These are phyloP conservation scores for Bombardia bombarda DNA, from an alignment of 495 filamentous ascomycete genomes.

Conservation along the genomic window DNA sequence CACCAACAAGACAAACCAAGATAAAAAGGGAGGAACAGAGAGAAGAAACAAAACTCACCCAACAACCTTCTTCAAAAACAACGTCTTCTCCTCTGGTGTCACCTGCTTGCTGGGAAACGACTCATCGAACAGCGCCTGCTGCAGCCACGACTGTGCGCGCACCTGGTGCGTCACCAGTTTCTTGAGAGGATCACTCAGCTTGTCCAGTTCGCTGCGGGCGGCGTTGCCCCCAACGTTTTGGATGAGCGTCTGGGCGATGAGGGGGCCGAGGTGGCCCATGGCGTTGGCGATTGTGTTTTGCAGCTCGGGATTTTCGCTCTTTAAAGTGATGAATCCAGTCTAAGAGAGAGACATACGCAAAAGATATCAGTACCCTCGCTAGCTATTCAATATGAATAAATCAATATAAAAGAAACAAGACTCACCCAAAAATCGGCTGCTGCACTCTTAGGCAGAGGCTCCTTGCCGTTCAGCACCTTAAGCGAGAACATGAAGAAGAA, in stretches of 20 bases:
- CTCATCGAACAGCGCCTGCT: constrained; percentile 42
- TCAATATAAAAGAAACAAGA: no score
- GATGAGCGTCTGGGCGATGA: constrained; percentile 51
- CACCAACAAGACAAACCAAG: no score
- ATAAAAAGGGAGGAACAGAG: background rate
- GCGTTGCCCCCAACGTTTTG: constrained; percentile 68
- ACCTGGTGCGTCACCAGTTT: constrained; percentile 61
- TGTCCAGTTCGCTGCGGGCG: constrained; percentile 68
- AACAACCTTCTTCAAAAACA: constrained; percentile 53
- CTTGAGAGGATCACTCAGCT: constrained; percentile 68
- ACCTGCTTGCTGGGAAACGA: constrained; percentile 59
- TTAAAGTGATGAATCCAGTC: constrained; percentile 40
- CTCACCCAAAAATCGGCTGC: constrained; percentile 77
- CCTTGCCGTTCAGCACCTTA: constrained; percentile 59
- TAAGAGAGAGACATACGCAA: constrained; percentile 8
- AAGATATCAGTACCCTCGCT: background rate
- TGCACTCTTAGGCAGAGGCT: constrained; percentile 72
- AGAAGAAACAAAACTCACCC: constrained; percentile 28
- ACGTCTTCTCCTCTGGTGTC: constrained; percentile 47
- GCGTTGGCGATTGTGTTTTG: constrained; percentile 42
- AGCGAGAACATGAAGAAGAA: constrained; percentile 73
- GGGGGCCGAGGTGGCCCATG: constrained; percentile 51
- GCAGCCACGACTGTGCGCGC: constrained; percentile 53
- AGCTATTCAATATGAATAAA: constrained; percentile 14
- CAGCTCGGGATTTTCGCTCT: constrained; percentile 29